Evolutionary conservation across 1,139 yeast species (phyloP), one percentile per base, ranked within the genome.

Genomic region (Magnusiomyces tetraspermus): DNA sequence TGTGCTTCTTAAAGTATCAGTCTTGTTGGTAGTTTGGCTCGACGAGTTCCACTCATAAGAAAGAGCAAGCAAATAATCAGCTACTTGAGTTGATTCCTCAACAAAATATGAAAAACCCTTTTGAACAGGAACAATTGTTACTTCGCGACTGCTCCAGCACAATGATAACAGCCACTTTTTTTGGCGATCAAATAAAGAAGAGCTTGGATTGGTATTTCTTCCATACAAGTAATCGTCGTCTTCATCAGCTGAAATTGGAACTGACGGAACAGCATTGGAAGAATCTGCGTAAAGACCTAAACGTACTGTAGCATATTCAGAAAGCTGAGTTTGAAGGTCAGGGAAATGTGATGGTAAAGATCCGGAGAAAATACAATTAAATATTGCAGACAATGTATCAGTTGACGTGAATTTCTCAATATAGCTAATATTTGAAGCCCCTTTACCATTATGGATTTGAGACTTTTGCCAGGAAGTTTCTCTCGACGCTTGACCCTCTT

Each of bases 61-160:
- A 11, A 49, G 43, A 2, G 49, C 53, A 8, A 38, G 22, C 15
- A 51, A 8, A 28, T 49, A 51, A 3, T 49, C 54, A 5, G 42
- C 53, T 1, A 49, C 46, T 10, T 37, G n/a, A 2, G 28, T 19
- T 22, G 52, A 1, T 11, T 51, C 49, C 41, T 49, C 53, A 40
- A 49, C 49, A 38, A 22, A 46, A 19, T 30, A 26, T 10, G 42
- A 26, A 17, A 48, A 40, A 1, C 44, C 48, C 24, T 33, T 49
- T 8, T 45, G 47, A 22, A 53, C 13, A 6, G 54, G 46, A 5
- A 54, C 46, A 51, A 49, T 50, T 2, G 46, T 38, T 22, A 53
- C 52, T 41, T 54, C 51, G 19, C 50, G 51, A 10, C 46, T 37
- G 40, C 50, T 45, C 56, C 56, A 54, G 15, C 50, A 40, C 26